phyloP scores from a whole-genome alignment of 345 rosid species.

The Punica granatum region DNA sequence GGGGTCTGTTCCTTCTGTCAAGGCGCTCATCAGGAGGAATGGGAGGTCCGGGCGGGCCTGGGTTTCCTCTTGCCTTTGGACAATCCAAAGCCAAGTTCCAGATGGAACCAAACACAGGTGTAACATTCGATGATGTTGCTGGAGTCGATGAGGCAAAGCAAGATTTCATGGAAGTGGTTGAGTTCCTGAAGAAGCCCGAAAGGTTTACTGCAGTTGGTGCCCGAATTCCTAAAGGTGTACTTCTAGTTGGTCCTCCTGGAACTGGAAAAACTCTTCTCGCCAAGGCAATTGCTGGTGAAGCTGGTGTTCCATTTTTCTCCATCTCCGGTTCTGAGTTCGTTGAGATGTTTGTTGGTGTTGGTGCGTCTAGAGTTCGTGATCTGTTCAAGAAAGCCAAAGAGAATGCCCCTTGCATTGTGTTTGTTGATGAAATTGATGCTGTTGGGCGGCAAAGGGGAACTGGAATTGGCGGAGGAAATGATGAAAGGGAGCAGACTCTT shows the following conservation, averaged over 20 bases:
- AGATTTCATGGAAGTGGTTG: slow-evolving; percentile 98
- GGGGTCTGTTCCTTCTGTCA: slow-evolving; percentile 94
- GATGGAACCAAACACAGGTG: slow-evolving; percentile 98
- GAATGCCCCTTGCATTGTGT: slow-evolving; percentile 95
- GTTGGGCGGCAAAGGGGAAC: slow-evolving; percentile 95
- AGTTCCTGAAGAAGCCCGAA: slow-evolving; percentile 97
- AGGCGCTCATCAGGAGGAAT: slow-evolving; percentile 92
- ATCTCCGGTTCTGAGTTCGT: slow-evolving; percentile 97
- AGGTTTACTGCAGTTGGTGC: slow-evolving; percentile 97
- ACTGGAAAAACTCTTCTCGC: slow-evolving; percentile 99
- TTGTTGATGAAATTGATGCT: slow-evolving; percentile 98
- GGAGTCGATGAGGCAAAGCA: slow-evolving; percentile 99
- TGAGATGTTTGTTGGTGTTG: slow-evolving; percentile 98
- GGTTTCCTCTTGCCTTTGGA: slow-evolving; percentile 78
- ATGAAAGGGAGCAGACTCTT: slow-evolving; percentile 96
- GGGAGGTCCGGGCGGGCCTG: slow-evolving; percentile 99
- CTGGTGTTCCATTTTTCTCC: slow-evolving; percentile 95
- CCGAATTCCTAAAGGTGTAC: slow-evolving; percentile 95
- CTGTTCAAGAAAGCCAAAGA: slow-evolving; percentile 94
- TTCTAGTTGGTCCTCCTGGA: slow-evolving; percentile 96
- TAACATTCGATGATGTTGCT: slow-evolving; percentile 95
- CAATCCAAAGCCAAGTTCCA: slow-evolving; percentile 98
- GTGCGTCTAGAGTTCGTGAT: slow-evolving; percentile 94
- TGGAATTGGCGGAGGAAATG: slow-evolving; percentile 97
- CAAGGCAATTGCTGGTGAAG: slow-evolving; percentile 99